Evolutionary conservation across 1,139 yeast genomes (phyloP).

Genomic region (Candida labiduridarum): DNA sequence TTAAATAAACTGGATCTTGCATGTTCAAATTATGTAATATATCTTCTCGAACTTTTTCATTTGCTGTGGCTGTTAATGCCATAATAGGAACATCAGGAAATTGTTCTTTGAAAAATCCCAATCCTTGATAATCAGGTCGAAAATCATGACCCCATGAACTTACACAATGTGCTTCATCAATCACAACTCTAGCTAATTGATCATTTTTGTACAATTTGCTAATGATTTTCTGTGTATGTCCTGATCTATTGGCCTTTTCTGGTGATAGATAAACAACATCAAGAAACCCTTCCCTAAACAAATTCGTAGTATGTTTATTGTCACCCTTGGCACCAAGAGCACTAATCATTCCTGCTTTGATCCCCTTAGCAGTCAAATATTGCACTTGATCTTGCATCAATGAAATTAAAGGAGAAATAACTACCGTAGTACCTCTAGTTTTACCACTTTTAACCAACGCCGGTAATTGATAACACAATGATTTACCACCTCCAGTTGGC

Average conservation of each 20-base stretch:
- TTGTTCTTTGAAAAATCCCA: conserved; percentile 69
- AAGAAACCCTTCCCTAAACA: conserved; percentile 65
- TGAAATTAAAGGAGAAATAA: conserved; percentile 91
- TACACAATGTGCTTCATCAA: conserved; percentile 98
- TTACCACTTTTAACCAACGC: conserved; percentile 77
- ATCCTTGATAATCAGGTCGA: conserved; percentile 89
- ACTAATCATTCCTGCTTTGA: conserved; percentile 87
- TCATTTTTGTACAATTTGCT: conserved; percentile 54
- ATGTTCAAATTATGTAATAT: conserved; percentile 73
- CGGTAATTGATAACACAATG: conserved; percentile 93
- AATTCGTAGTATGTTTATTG: conserved; percentile 61
- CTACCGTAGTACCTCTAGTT: conserved; percentile 85
- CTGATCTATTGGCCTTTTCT: conserved; percentile 86
- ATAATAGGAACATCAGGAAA: conserved; percentile 86
- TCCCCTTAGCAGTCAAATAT: conserved; percentile 65
- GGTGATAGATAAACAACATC: conserved; percentile 90
- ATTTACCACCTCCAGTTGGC: conserved; percentile 99
- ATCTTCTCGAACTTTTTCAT: conserved; percentile 86
- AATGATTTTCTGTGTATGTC: conserved; percentile 67
- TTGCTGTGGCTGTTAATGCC: conserved; percentile 98
- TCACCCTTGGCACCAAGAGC: conserved; percentile 72
- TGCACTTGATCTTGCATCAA: conserved; percentile 97
- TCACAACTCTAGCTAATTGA: conserved; percentile 80
- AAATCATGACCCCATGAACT: conserved; percentile 99
- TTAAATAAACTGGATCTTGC: conserved; percentile 54